Evolutionary conservation across 2,329 filamentous ascomycete species (phyloP), one percentile per base, ranked within the genome.

Genomic region (Aspergillus piperis): DNA sequence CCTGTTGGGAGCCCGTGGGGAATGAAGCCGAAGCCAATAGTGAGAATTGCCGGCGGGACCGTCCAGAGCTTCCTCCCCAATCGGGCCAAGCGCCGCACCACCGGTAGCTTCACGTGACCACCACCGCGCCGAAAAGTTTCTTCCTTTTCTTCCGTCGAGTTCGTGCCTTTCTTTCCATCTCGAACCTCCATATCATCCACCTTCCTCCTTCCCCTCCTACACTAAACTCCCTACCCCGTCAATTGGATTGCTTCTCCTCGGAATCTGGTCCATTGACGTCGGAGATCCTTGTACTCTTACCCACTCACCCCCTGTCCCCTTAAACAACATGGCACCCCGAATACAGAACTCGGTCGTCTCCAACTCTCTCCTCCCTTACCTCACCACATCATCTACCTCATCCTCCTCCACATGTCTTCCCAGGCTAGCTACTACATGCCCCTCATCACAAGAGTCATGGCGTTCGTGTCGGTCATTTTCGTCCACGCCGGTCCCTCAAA

Each of bases 401-500:
- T 69, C 71, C 30, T 68, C 64, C 36, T 58, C 65, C 8, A 49
- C 54, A 42, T 58, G 6, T 50, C 27, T 53, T 49, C 6, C 42
- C 56, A 54, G 27, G 53, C 30, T 57, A 41, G n/a, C 27, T 52
- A 59, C 53, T 52, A 54, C 60, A 49, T 39, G 2, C 63, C 21
- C 21, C 50, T 39, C 50, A 59, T 58, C 30, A 21, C 11, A 58
- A 39, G 65, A 63, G 54, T 67, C 66, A 19, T 68, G 66, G 54
- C 68, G 44, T 59, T 65, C 54, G 55, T 66, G 44, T 17, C 73
- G 74, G 15, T 66, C 70, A 13, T 76, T 77, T 58, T 76, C 73
- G 17, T 71, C 67, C n/a, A 73, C 74, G 6, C 58, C 66, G 49
- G 64, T 69, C 49, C 42, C 70, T 30, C 74, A 78, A 59, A 86